Base-by-base conservation (phyloP, 257 asterid species). In the Linaria vulgaris region DNA sequence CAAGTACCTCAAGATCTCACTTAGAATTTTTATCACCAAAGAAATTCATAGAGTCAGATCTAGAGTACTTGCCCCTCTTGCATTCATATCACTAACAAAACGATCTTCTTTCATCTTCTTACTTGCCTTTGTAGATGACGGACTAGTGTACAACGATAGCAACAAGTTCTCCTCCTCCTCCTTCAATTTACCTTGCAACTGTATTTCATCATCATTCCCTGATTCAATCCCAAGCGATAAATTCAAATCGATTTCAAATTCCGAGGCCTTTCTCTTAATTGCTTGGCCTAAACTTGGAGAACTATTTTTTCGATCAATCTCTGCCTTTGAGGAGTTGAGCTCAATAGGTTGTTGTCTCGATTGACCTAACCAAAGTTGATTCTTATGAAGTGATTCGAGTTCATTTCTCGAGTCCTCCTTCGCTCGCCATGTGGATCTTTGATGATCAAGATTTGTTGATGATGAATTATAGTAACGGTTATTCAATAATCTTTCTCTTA, bases 1-100 rank as follows among this genome's bases (percentile, higher is more conserved):
- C 84, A 75, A 83, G 89, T 83, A 83, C 86, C 80, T 80, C 84
- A 80, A 71, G 73, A 75, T 78, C 89, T 83, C 94, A 86, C 97
- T 89, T 78, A 86, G 95, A 89, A 86, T 80, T 56, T 44, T 27
- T n/a, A n/a, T 27, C 34, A 53, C 67, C 79, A 30, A 81, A n/a
- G n/a, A n/a, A n/a, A 89, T 86, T 86, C 96, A 90, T 74, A 90
- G 85, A 90, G 95, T 90, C 88, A 90, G 97, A 90, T 87, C 95
- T 56, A 90, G 91, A 83, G 94, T 85, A 90, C 97, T 90, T 73
- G 78, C 78, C 81, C 82, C 73, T 74, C 75, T 78, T 50, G 66
- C 83, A 58, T 63, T 79, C 53, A 76, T 76, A 57, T 54, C 63
- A 34, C 39, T 38, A 44, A 17, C 58, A 20, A 37, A 21, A 63